These are phyloP conservation scores for Chlamydomonas asymmetrica DNA, from an alignment of 139 green algal genomes.

Conservation along the genomic window DNA sequence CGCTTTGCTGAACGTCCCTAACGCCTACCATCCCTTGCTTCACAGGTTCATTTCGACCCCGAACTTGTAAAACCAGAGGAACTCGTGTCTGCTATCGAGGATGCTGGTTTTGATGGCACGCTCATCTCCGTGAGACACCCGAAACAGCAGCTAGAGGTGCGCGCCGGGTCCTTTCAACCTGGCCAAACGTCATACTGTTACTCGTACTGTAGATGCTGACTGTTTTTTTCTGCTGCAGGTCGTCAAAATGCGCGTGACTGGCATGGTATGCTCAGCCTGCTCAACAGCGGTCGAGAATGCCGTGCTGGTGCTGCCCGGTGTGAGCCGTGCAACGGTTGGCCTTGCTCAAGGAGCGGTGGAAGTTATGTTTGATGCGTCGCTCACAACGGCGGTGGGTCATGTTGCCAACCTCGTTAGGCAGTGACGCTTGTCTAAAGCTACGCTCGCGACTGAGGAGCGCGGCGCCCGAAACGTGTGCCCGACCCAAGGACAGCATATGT, in stretches of 20 bases:
- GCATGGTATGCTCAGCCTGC: constrained; percentile 86
- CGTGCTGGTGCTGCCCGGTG: constrained; percentile 60
- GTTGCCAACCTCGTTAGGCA: no score
- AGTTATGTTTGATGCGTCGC: constrained; percentile 41
- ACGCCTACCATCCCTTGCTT: no score
- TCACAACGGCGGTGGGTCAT: constrained; percentile 47
- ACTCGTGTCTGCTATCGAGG: constrained; percentile 63
- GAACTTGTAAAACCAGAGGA: constrained; percentile 18
- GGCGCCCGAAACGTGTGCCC: no score
- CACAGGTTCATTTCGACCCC: constrained; percentile 47
- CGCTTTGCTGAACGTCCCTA: no score
- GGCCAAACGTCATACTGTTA: no score
- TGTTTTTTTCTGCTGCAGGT: not conserved
- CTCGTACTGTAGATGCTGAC: no score
- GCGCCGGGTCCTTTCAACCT: no score
- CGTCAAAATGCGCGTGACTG: constrained; percentile 46
- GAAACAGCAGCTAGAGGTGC: constrained; percentile 28
- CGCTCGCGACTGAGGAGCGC: no score
- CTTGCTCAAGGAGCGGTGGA: constrained; percentile 50
- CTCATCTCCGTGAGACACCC: constrained; percentile 22
- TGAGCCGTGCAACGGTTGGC: constrained; percentile 57
- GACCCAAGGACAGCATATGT: no score
- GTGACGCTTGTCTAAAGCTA: no score
- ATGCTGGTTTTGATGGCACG: constrained; percentile 67
- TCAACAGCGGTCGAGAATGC: constrained; percentile 60